These are phyloP conservation scores for Miscanthus lutarioriparius DNA, from an alignment of 176 grass and related monocot species.

Conservation along the genomic window DNA sequence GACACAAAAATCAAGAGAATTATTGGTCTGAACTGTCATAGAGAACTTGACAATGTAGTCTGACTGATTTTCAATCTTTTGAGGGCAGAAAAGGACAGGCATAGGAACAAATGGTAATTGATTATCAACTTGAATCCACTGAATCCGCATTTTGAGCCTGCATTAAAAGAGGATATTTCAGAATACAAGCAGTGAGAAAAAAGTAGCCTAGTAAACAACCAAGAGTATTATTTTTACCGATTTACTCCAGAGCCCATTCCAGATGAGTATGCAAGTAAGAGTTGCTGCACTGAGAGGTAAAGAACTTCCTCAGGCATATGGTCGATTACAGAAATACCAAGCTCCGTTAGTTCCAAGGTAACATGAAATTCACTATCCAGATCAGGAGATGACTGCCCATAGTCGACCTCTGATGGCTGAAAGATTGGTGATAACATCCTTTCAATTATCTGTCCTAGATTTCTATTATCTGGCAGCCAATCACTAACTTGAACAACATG, in stretches of 20 bases:
- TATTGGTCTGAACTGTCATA: slow-evolving; percentile 86
- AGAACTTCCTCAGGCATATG: slow-evolving; percentile 99
- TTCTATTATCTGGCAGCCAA: slow-evolving; percentile 83
- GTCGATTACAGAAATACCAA: slow-evolving; percentile 85
- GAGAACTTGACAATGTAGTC: slow-evolving; percentile 85
- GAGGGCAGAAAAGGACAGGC: slow-evolving; percentile 91
- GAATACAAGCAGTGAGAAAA: slow-evolving; percentile 18
- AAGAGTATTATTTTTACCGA: slow-evolving; percentile 51
- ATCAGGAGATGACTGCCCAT: slow-evolving; percentile 61
- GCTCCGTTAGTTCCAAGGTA: slow-evolving; percentile 73
- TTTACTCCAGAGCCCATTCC: slow-evolving; percentile 92
- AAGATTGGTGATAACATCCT: slow-evolving; percentile 65
- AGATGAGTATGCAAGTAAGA: slow-evolving; percentile 89
- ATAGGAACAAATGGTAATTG: slow-evolving; percentile 91
- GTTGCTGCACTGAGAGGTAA: slow-evolving; percentile 88
- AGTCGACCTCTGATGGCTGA: slow-evolving; percentile 74
- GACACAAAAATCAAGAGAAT: slow-evolving; percentile 88
- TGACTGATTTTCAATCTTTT: slow-evolving; percentile 65
- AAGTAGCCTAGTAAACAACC: slow-evolving; percentile 16
- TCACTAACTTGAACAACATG: slow-evolving; percentile 71
- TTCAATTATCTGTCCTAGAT: slow-evolving; percentile 43
- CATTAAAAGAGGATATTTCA: slow-evolving; percentile 35
- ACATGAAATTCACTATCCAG: slow-evolving; percentile 88
- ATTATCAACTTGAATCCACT: slow-evolving; percentile 90
- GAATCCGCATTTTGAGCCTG: slow-evolving; percentile 84